A percentile compares a stretch with the other conserved stretches of the same genome.
These are phyloP conservation scores for Agastache rugosa DNA, from an alignment of 257 asterid genomes.

Conservation along the genomic window DNA sequence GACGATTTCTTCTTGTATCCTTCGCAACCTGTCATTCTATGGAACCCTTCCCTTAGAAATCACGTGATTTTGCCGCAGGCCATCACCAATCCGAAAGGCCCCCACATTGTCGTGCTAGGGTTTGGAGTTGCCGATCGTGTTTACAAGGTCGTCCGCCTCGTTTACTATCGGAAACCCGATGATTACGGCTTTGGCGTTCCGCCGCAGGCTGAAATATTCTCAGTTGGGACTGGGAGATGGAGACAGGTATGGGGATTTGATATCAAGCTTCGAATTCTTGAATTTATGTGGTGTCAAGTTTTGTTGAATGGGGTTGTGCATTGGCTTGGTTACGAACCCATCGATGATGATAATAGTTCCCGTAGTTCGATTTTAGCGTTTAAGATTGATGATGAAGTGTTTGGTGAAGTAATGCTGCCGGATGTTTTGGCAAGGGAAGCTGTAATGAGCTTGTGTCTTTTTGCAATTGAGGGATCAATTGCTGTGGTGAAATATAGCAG, in stretches of 20 bases:
- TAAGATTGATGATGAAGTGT: slow-evolving; percentile 49
- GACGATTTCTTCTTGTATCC: slow-evolving; percentile 48
- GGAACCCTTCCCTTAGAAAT: slow-evolving; percentile 64
- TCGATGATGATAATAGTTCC: background rate
- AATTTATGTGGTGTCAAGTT: slow-evolving; percentile 46
- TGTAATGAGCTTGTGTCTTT: slow-evolving; percentile 31
- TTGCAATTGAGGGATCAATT: slow-evolving; percentile 42
- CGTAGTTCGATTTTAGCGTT: slow-evolving; percentile 48
- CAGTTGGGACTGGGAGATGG: slow-evolving; percentile 50
- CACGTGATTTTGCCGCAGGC: slow-evolving; percentile 44
- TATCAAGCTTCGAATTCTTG: slow-evolving; percentile 37
- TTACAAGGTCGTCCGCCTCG: slow-evolving; percentile 66
- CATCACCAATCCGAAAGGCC: slow-evolving; percentile 31
- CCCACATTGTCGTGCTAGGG: slow-evolving; percentile 49
- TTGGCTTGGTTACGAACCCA: slow-evolving; percentile 51
- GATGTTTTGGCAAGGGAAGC: slow-evolving; percentile 37
- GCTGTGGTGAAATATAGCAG: slow-evolving; percentile 40
- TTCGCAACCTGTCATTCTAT: slow-evolving; percentile 36
- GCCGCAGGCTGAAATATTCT: slow-evolving; percentile 54
- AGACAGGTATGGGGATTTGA: slow-evolving; percentile 35
- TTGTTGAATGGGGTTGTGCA: slow-evolving; percentile 51
- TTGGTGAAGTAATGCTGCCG: slow-evolving; percentile 53
- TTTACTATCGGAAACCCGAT: slow-evolving; percentile 36
- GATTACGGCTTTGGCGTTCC: slow-evolving; percentile 35
- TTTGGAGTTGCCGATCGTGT: slow-evolving; percentile 50